A percentile compares a stretch with the other conserved stretches of the same genome.
Conservation (phyloP, 176 grass and related monocot species). For the Cymbopogon citratus region DNA sequence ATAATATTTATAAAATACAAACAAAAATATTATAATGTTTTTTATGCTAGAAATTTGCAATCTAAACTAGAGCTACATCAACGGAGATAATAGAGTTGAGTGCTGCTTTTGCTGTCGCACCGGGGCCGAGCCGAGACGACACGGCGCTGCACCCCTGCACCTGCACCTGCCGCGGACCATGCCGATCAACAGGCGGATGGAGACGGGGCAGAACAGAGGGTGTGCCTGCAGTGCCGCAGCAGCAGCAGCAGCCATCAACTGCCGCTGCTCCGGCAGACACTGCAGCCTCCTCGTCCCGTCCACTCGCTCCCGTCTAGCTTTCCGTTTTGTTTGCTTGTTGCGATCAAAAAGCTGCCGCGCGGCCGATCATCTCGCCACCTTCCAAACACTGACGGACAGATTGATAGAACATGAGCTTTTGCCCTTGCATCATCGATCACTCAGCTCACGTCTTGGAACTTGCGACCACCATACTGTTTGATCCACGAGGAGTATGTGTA, state of each 20-base stretch:
- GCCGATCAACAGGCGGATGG: background rate
- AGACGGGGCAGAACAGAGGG: background rate
- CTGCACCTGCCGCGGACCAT: background rate
- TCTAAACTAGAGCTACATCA: too few relatives aligned
- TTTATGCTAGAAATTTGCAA: too few relatives aligned
- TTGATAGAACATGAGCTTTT: conserved; percentile 17
- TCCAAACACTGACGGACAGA: background rate
- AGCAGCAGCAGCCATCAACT: too few relatives aligned
- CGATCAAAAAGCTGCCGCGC: conserved; percentile 37
- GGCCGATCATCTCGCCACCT: conserved; percentile 39
- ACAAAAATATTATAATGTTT: too few relatives aligned
- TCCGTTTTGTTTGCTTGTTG: conserved; percentile 51
- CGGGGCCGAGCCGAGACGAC: background rate
- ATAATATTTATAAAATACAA: too few relatives aligned
- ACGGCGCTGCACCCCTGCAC: too few relatives aligned
- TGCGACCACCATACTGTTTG: background rate
- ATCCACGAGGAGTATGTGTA: too few relatives aligned
- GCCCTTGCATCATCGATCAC: too few relatives aligned
- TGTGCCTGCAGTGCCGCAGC: background rate
- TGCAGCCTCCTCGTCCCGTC: background rate
- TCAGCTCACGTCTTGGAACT: background rate
- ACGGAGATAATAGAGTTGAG: too few relatives aligned
- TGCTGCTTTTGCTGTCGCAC: too few relatives aligned
- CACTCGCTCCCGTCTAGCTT: conserved; percentile 23
- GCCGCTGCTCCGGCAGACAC: too few relatives aligned